Evolutionary conservation across 202 grass and related monocot species (phyloP).

Genomic region (Brachypodium distachyon): DNA sequence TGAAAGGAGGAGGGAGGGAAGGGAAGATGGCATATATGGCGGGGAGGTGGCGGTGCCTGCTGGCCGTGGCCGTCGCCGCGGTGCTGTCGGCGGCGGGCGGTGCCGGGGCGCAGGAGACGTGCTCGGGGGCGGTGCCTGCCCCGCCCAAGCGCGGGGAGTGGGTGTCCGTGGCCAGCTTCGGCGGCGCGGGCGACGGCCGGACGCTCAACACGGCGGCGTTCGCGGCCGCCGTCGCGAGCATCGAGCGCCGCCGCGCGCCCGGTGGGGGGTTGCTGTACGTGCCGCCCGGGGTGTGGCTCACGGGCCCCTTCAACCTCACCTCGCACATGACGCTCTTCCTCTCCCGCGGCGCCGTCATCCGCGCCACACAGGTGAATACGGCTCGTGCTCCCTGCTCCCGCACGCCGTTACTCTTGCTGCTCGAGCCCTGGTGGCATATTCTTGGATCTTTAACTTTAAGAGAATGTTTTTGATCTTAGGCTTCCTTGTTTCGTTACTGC

Average conservation of each 20-base stretch:
- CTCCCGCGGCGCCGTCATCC: conserved; percentile 63
- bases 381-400: background rate
- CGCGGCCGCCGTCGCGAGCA: conserved; percentile 36
- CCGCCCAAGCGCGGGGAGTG: conserved; percentile 41
- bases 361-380: conserved; percentile 63
- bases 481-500: background rate
- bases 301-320: conserved; percentile 80
- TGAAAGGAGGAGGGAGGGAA: too few relatives aligned
- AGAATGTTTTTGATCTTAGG: background rate
- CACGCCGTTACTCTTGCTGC: background rate
- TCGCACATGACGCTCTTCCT: conserved; percentile 90
- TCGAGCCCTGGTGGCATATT: too few relatives aligned
- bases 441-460: background rate
- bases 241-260: conserved; percentile 33
- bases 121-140: conserved; percentile 45
- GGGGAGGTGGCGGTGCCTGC: background rate
- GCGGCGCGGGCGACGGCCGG: conserved; percentile 55
- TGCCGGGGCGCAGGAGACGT: conserved; percentile 43
- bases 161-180: conserved; percentile 67
- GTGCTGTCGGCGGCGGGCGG: background rate
- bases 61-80: background rate
- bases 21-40: background rate
- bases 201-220: conserved; percentile 71
- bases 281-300: conserved; percentile 79
- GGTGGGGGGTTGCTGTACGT: conserved; percentile 69